Base-by-base conservation (phyloP, 2,329 filamentous ascomycete genomes). In the Bretziella fagacearum region DNA sequence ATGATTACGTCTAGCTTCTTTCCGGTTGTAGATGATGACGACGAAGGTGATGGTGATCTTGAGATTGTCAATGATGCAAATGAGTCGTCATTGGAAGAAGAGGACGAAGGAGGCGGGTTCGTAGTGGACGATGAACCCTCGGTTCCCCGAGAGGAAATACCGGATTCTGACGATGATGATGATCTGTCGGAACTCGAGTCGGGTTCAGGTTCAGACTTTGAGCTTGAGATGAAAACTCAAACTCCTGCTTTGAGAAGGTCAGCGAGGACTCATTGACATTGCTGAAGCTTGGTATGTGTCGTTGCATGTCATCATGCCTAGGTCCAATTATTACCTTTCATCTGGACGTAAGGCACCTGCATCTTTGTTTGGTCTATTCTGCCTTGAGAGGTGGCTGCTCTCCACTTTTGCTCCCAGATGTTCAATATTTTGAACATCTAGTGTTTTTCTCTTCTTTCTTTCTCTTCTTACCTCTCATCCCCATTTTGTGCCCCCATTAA, bases 1-100 rank as follows among this genome's bases (percentile, higher is more conserved):
- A 29, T 25, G 13, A 13, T 18, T 17, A 46, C 32, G 1, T 71
- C 68, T 1, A 63, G 60, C 5, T 73, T 69, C 53, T 73, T 74
- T 42, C 65, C 68, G 0, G 62, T 63, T 0, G 58, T 62, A 4
- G 65, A 69, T 2, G 66, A 67, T 1, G 63, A 64, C 6, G 62
- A 60, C 1, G 60, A 56, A 0, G 60, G 55, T 0, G 60, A 60
- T 3, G 59, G 55, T 1, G 58, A 48, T 11, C 26, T 55, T 17
- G 49, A 43, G 18, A 30, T 43, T 43, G 40, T 43, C 22, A 17
- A 39, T 39, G 18, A 18, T 44, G 29, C 18, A 2, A 13, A 39
- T 22, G 17, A 39, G n/a, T n/a, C n/a, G n/a, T n/a, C n/a, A 4
- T 39, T 54, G 44, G 49, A 54, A 37, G 42, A 47, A 18, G 47